Evolutionary conservation across 345 rosid species (phyloP).

Genomic region (Turnera subulata): DNA sequence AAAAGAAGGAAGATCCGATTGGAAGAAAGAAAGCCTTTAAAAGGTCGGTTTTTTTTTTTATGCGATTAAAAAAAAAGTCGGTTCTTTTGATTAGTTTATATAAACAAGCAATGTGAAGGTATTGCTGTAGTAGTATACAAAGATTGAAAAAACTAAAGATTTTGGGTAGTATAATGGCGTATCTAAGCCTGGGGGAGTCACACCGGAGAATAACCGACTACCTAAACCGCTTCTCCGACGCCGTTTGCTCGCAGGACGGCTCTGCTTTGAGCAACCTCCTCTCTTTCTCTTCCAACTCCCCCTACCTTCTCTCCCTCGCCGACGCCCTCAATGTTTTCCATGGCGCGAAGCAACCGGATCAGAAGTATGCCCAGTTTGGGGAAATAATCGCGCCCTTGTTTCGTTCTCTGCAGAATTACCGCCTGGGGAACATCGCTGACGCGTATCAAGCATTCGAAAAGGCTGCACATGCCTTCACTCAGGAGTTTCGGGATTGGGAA

Average conservation of each 20-base stretch:
- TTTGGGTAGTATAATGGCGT: constrained; percentile 11
- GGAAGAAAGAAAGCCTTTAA: no score
- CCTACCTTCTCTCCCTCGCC: constrained; percentile 62
- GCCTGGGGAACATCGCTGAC: constrained; percentile 63
- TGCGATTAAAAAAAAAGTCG: no score
- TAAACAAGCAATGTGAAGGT: no score
- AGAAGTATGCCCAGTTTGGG: constrained; percentile 58
- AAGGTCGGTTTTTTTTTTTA: no score
- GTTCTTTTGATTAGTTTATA: no score
- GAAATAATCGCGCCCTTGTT: constrained; percentile 63
- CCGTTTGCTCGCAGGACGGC: constrained; percentile 66
- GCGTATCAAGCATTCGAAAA: constrained; percentile 76
- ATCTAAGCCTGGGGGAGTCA: constrained; percentile 73
- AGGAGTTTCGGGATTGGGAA: constrained; percentile 99
- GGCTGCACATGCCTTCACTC: constrained; percentile 80
- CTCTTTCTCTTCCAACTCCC: constrained; percentile 62
- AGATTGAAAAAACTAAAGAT: no score
- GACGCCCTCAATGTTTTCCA: constrained; percentile 66
- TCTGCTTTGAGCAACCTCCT: constrained; percentile 58
- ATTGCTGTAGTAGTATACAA: no score
- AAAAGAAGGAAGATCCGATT: no score
- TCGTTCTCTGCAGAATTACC: constrained; percentile 73
- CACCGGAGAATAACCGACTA: constrained; percentile 82
- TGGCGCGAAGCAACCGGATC: constrained; percentile 85
- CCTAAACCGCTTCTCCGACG: constrained; percentile 66